Evolutionary conservation across 495 filamentous ascomycete species (phyloP), one percentile per base, ranked within the genome.

Genomic region (Aspergillus cavernicola): DNA sequence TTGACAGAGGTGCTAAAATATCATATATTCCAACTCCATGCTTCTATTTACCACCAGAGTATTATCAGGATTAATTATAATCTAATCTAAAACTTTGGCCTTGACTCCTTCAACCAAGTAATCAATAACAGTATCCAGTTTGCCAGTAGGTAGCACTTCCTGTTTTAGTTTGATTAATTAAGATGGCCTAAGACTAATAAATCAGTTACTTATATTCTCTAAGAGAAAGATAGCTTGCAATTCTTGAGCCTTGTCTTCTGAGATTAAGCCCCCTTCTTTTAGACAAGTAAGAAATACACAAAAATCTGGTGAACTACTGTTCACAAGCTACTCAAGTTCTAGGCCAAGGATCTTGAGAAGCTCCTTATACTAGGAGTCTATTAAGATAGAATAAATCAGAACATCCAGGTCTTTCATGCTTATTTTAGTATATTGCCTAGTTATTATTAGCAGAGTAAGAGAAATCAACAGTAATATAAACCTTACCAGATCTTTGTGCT

Each of bases 381-480:
- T 18, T 23, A 22, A 29, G 20, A 48, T 23, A 32, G 16, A 19
- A 1, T 36, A 15, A 36, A 48, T 48, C 7, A 48, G 29, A 9
- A 20, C 16, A 22, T 36, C 31, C 12, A 48, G 44, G 1, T 23
- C 2, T 22, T 48, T 28, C 16, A 20, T 35, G 15, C 19, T 36
- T 29, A 23, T 48, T 15, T 36, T 48, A 18, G 29, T 18, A 24
- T 36, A 48, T 31, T 48, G 29, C 44, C 44, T 48, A 16, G 32
- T n/a, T 36, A 10, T 48, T 18, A 35, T 36, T 23, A 48, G 18
- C 24, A 19, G 16, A 36, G n/a, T 36, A 10, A 19, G 36, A 38
- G 18, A 16, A 18, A 38, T 38, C 36, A 38, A 38, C 31, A 38
- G 10, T 2, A 18, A 38, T 38, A n/a, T 10, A 6, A n/a, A 20